These are phyloP conservation scores for Sporothrix humicola DNA, from an alignment of 2,329 filamentous ascomycete genomes.

Conservation along the genomic window DNA sequence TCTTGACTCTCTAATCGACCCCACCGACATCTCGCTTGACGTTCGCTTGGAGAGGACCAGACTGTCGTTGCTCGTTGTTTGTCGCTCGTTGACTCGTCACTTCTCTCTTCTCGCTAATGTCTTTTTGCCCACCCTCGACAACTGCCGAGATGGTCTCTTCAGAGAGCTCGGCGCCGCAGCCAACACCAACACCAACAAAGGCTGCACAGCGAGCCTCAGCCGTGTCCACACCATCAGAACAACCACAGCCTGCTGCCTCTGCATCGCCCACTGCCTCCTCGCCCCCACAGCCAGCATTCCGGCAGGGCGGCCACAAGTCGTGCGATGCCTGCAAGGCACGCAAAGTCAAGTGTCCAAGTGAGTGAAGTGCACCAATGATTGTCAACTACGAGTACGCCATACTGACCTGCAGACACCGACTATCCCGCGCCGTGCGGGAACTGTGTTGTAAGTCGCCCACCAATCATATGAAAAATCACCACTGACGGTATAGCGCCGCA, in stretches of 20 bases:
- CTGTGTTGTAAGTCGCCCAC: slow-evolving; percentile 30
- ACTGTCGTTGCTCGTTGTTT: no score
- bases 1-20: background rate
- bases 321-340: slow-evolving; percentile 51
- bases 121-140: background rate
- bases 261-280: background rate
- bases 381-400: no score
- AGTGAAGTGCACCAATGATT: no score
- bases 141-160: background rate
- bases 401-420: no score
- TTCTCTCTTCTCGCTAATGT: no score
- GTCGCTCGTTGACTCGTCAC: no score
- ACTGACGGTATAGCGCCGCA: slow-evolving; percentile 34
- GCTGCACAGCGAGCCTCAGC: no score
- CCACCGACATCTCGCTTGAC: background rate
- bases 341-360: slow-evolving; percentile 50
- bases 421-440: slow-evolving; percentile 34
- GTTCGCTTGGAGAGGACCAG: no score
- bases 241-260: background rate
- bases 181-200: no score
- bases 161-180: slow-evolving; percentile 5
- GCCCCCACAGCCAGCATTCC: slow-evolving; percentile 19
- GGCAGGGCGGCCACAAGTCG: slow-evolving; percentile 41
- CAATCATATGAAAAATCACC: background rate
- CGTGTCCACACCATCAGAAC: background rate